Conservation (phyloP, 2,329 filamentous ascomycete genomes). For the Fusarium chaquense region DNA sequence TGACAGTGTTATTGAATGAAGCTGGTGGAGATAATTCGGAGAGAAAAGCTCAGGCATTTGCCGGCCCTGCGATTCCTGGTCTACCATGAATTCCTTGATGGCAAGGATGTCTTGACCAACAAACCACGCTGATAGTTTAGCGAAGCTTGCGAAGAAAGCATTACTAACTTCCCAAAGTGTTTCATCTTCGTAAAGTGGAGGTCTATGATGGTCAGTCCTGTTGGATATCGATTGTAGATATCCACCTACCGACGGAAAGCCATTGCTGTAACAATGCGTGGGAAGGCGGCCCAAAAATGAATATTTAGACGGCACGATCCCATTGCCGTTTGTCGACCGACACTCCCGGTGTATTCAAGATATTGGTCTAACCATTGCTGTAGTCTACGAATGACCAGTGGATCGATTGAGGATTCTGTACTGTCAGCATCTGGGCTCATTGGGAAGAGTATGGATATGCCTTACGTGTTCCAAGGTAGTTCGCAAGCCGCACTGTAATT, state of each 20-base stretch:
- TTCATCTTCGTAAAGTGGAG: slow-evolving; percentile 40
- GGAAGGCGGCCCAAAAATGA: slow-evolving; percentile 65
- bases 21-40: slow-evolving; percentile 58
- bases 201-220: slow-evolving; percentile 39
- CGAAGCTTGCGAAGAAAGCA: slow-evolving; percentile 57
- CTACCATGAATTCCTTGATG: slow-evolving; percentile 34
- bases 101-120: slow-evolving; percentile 60
- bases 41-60: slow-evolving; percentile 46
- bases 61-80: slow-evolving; percentile 23
- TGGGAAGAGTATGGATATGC: not conserved
- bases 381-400: slow-evolving; percentile 59
- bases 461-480: slow-evolving; percentile 54
- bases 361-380: slow-evolving; percentile 65
- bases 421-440: slow-evolving; percentile 35
- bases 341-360: slow-evolving; percentile 55
- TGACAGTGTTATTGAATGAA: slow-evolving; percentile 51
- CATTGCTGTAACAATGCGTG: slow-evolving; percentile 59
- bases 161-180: slow-evolving; percentile 50
- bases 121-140: slow-evolving; percentile 65
- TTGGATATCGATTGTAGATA: not conserved
- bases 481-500: slow-evolving; percentile 53
- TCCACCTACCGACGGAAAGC: slow-evolving; percentile 56
- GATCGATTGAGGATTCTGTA: slow-evolving; percentile 58
- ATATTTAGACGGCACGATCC: slow-evolving; percentile 59
- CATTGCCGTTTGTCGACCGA: slow-evolving; percentile 53